phyloP scores from a whole-genome alignment of 1,284 basidiomycete species.

The Fomitiporia mediterranea region DNA sequence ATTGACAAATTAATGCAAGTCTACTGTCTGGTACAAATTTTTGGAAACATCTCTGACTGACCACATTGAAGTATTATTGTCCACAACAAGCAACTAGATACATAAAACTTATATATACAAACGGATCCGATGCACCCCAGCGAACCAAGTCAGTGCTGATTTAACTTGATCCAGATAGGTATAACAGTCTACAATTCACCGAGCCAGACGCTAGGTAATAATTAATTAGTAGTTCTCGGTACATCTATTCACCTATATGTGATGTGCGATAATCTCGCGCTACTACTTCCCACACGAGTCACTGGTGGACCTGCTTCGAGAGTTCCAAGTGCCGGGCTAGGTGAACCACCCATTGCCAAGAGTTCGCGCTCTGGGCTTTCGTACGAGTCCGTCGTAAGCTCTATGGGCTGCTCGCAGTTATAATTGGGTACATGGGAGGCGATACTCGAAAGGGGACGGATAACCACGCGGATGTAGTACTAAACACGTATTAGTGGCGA shows the following conservation, averaged over 20 bases:
- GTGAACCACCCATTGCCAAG: neutral
- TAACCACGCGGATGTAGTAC: constrained; percentile 38
- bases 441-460: constrained; percentile 32
- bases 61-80: neutral
- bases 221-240: too few relatives aligned
- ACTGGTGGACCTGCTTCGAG: neutral
- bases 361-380: constrained; percentile 22
- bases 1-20: neutral
- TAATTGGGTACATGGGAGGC: constrained; percentile 37
- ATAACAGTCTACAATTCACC: too few relatives aligned
- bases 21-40: neutral
- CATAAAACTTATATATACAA: too few relatives aligned
- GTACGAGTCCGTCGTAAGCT: constrained; percentile 41
- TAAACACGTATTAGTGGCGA: constrained; percentile 23
- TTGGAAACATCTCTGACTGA: neutral
- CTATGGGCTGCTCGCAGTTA: constrained; percentile 35
- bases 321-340: constrained; percentile 9
- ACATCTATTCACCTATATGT: neutral
- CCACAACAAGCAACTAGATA: neutral
- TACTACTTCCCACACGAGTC: neutral
- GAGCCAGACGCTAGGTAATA: too few relatives aligned
- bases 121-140: too few relatives aligned
- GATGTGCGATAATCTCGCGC: neutral
- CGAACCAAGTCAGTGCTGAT: too few relatives aligned
- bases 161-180: too few relatives aligned